Base-by-base conservation (phyloP, 225 moss, liverwort and hornwort species). In the Lunularia cruciata region DNA sequence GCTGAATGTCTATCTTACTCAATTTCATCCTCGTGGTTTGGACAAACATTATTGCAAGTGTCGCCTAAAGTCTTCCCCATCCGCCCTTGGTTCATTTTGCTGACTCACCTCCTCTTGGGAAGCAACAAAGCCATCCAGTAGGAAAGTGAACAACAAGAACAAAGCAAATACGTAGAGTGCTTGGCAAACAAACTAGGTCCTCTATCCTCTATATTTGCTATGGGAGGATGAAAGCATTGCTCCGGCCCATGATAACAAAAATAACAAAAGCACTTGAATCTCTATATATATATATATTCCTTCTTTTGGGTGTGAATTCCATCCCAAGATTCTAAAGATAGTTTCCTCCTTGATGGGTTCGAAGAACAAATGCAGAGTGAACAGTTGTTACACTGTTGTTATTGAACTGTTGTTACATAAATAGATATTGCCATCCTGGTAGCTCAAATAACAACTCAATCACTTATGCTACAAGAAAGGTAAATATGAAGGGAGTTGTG, bases 151-250 rank as follows among this genome's bases (percentile, higher is more conserved):
- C 52, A 13, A n/a, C 39, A n/a, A n/a, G n/a, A n/a, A n/a, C n/a
- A n/a, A 33, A 28, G 56, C 6, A 57, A 79, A 26, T 35, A 37
- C 20, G 32, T 80, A 8, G 2, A 31, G 20, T 80, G 71, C 75
- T 80, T 10, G 67, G 68, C 33, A n/a, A 40, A 33, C 30, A 61
- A 46, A 19, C 57, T 11, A 61, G 39, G 22, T 52, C 22, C 0
- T 75, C 79, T 12, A 75, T 80, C 2, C 61, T 75, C 1, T 80
- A 71, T 37, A 40, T 75, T 6, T 58, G 65, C 31, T 80, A 75
- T 38, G 79, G 79, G 16, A 75, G 63, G 32, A 15, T 46, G 35
- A 35, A 38, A 6, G 48, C 27, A 19, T 37, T 72, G 19, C 18
- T 34, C 33, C 47, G 59, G 0, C 10, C n/a, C 7, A 32, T 66